Base-by-base conservation (phyloP, 805 yeast species). In the Komagataella kurtzmanii region DNA sequence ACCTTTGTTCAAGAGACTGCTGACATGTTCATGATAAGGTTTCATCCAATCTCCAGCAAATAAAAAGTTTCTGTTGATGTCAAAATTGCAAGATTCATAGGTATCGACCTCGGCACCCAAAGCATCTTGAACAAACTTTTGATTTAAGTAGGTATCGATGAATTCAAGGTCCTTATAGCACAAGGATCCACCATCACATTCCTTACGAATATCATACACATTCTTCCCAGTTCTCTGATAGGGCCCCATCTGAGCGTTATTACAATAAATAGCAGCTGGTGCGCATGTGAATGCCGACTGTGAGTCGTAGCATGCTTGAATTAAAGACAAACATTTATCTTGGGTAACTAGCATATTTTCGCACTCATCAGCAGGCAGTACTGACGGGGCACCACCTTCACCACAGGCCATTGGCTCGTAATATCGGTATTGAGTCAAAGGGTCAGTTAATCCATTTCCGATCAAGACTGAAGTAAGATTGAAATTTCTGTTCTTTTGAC, bases 351-450 rank as follows among this genome's bases (percentile, higher is more conserved):
- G 74, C 85, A 91, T 81, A 36, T 71, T 68, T 50, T 79, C 76
- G 72, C 99, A 91, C 60, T 85, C 84, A 54, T 84, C 88, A 52
- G 88, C 93, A 44, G 78, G 70, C 57, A 89, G 71, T 4, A 88
- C 88, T 14, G 90, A 73, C 44, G 85, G 84, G 65, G 63, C 71
- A 45, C 96, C 97, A 58, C 96, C 96, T 61, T 81, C 74, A 56
- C 96, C 96, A 70, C 97, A 89, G 12, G 96, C 96, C 97, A 88
- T 89, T 66, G 95, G 95, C 64, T 84, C 82, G 66, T 84, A 87
- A 68, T 79, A 77, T 55, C 78, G 79, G 67, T 83, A 83, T 70
- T 88, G 96, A 55, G 79, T 75, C 64, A 85, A 76, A 7, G 95
- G 83, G 69, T 89, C 96, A 44, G 95, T 86, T 59, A 88, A 77